Evolutionary conservation across 345 rosid genomes (phyloP).

Genomic region (Eucalyptus curtisii): DNA sequence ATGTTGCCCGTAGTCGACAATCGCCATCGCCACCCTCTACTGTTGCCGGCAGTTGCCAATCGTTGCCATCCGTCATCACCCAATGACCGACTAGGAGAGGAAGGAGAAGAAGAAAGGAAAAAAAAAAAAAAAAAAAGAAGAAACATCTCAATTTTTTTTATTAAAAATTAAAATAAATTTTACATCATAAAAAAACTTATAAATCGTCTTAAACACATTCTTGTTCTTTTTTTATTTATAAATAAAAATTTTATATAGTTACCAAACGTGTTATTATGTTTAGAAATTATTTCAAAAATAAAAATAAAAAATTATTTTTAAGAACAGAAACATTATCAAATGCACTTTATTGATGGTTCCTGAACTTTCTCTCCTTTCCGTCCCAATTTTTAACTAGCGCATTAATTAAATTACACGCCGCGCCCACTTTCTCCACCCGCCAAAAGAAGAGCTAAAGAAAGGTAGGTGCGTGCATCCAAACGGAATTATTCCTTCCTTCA

Average conservation of each 20-base stretch:
- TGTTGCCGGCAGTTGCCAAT: accelerated
- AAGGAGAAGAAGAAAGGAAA: no score
- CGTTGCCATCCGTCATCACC: accelerated
- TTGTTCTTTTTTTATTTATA: accelerated
- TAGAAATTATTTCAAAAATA: accelerated
- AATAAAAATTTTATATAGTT: accelerated
- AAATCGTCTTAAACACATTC: accelerated
- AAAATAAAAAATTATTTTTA: no score
- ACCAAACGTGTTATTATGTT: accelerated
- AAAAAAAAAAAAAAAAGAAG: no score
- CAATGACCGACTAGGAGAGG: accelerated
- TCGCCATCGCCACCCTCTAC: accelerated
- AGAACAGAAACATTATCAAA: no score
- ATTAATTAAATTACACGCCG: not conserved
- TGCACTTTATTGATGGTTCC: not conserved
- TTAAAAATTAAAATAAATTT: no score
- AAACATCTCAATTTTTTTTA: accelerated
- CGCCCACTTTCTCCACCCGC: not conserved
- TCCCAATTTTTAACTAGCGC: not conserved
- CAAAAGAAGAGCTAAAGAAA: not conserved
- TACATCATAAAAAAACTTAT: no score
- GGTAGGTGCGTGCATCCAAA: not conserved
- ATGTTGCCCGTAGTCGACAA: accelerated
- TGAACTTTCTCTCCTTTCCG: not conserved
- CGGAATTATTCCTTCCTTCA: not conserved